Evolutionary conservation across 2,329 filamentous ascomycete genomes (phyloP).

Genomic region (Colletotrichum sp.): DNA sequence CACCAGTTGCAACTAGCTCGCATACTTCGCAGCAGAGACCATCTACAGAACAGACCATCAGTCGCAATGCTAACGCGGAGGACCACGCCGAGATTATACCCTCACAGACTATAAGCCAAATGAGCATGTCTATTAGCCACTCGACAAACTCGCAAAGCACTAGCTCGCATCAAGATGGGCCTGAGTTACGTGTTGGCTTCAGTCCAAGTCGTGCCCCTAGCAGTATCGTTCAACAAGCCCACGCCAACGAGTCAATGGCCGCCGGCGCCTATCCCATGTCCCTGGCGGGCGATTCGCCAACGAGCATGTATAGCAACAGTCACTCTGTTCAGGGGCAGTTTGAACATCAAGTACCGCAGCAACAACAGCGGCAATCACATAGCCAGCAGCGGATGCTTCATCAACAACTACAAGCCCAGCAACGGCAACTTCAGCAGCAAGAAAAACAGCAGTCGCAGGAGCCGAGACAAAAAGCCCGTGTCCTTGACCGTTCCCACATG

Average conservation of each 20-base stretch:
- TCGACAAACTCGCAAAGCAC: not conserved
- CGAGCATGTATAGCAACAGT: not conserved
- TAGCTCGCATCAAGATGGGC: not conserved
- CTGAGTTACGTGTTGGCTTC: not conserved
- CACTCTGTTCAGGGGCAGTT: not conserved
- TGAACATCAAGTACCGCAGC: conserved; percentile 24
- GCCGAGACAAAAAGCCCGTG: not conserved
- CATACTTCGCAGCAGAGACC: not conserved
- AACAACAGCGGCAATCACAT: conserved; percentile 22
- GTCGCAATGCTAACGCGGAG: not conserved
- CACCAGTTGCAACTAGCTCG: not conserved
- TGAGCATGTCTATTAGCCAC: not conserved
- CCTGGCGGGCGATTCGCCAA: not conserved
- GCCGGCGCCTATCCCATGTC: not conserved
- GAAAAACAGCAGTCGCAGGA: conserved; percentile 16
- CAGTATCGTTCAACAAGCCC: not conserved
- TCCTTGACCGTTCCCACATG: not conserved
- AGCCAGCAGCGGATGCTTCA: not conserved
- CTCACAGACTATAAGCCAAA: not conserved
- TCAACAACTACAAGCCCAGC: not conserved
- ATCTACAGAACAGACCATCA: not conserved
- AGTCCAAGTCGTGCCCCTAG: not conserved
- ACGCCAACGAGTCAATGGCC: not conserved
- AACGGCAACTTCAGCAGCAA: conserved; percentile 20
- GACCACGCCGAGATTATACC: not conserved